These are phyloP conservation scores for Elaphomyces granulatus DNA, from an alignment of 495 filamentous ascomycete species.

Conservation along the genomic window DNA sequence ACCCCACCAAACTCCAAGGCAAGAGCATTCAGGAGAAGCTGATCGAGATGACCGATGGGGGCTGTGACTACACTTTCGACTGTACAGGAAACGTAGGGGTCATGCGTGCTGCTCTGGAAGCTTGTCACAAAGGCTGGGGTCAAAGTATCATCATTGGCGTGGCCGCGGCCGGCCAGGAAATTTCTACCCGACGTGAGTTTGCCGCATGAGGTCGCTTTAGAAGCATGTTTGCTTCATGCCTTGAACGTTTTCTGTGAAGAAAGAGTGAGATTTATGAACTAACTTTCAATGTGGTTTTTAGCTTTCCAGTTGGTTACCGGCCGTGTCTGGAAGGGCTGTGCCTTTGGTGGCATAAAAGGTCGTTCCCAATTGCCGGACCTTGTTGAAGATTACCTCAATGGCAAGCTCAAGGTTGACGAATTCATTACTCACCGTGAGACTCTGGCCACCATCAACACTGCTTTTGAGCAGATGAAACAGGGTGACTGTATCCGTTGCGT, in stretches of 20 bases:
- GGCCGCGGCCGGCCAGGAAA: slow-evolving; percentile 94
- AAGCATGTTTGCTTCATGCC: no score
- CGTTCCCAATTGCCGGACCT: slow-evolving; percentile 80
- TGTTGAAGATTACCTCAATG: slow-evolving; percentile 78
- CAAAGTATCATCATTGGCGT: slow-evolving; percentile 97
- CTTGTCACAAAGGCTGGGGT: slow-evolving; percentile 98
- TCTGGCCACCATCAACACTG: slow-evolving; percentile 67
- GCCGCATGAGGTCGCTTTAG: no score
- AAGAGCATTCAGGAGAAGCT: slow-evolving; percentile 80
- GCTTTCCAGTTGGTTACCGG: slow-evolving; percentile 98
- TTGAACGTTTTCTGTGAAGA: no score
- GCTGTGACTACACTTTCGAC: slow-evolving; percentile 98
- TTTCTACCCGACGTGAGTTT: slow-evolving; percentile 79
- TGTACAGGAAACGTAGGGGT: slow-evolving; percentile 95
- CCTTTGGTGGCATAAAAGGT: slow-evolving; percentile 96
- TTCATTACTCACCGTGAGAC: slow-evolving; percentile 95
- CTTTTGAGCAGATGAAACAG: slow-evolving; percentile 86
- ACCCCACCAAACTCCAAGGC: slow-evolving; percentile 63
- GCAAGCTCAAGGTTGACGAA: slow-evolving; percentile 94
- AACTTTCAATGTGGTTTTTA: slow-evolving; percentile 22
- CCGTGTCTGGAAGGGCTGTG: slow-evolving; percentile 94
- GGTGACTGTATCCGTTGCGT: slow-evolving; percentile 93
- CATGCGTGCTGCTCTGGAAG: slow-evolving; percentile 91
- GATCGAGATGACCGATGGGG: slow-evolving; percentile 97
- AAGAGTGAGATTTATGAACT: no score